Evolutionary conservation across 2,329 filamentous ascomycete species (phyloP), one percentile per base, ranked within the genome.

Genomic region (Colletotrichum sansevieriae): DNA sequence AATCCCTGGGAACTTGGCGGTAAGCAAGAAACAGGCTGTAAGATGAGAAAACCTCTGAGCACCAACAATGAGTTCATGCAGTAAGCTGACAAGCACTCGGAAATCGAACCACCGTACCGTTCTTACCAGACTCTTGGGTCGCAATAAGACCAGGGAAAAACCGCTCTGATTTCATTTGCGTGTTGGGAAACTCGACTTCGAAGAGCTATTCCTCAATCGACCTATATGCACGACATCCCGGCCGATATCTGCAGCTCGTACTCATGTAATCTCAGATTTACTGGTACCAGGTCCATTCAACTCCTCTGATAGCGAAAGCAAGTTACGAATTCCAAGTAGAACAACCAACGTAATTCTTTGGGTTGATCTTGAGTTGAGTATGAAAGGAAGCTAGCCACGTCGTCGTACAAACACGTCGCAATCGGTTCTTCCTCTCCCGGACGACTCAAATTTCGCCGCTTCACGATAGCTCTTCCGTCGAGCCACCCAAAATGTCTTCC

Each of bases 161-260:
- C 15, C 29, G n/a, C 8, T 20, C 52, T 7, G 33, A 9, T 18
- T 18, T 39, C n/a, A 55, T 55, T 55, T 29, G 52, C 52, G 39
- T 22, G 52, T 20, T 55, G 35, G 33, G 13, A 29, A 44, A 44
- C 22, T 29, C 20, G 12, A 44, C 13, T 4, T 44, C 22, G 55
- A 25, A 46, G 39, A 58, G 44, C 58, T 41, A 43, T 52, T 52
- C 58, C 58, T 33, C 13, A 51, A 61, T 20, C 1, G 58, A 49
- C 39, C 58, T 61, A 61, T 35, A 39, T 22, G 46, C 46, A 55
- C 12, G 35, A 22, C 58, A 52, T 61, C 46, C 46, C 18, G 57
- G 18, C 57, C 22, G 33, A 61, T 20, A 12, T 15, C n/a, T 39
- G 46, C 58, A 61, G 44, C 44, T 12, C 20, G 46, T 51, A 60